Evolutionary conservation across 768 basidiomycete genomes (phyloP).

Genomic region (Botryobasidium botryosum): DNA sequence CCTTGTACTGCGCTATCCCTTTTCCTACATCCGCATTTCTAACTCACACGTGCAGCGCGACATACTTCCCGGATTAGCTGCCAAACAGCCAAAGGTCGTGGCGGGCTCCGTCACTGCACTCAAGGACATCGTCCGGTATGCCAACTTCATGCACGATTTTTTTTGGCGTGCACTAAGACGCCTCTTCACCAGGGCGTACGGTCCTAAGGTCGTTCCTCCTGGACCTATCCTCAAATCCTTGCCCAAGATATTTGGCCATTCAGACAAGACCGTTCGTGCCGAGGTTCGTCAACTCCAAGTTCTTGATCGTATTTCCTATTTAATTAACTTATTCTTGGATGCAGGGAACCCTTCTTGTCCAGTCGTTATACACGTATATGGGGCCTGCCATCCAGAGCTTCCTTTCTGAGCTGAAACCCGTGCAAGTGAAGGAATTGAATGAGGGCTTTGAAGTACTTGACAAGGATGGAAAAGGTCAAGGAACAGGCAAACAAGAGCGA

Average conservation of each 20-base stretch:
- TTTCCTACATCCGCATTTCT: background rate
- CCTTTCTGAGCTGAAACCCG: constrained; percentile 82
- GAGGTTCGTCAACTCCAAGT: constrained; percentile 30
- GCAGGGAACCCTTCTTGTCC: constrained; percentile 50
- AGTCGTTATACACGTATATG: constrained; percentile 70
- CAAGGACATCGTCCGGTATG: constrained; percentile 74
- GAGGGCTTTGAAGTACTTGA: constrained; percentile 78
- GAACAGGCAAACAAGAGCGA: constrained; percentile 60
- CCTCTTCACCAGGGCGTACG: constrained; percentile 43
- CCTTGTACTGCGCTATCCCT: background rate
- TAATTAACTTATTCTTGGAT: too few relatives aligned
- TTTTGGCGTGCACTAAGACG: background rate
- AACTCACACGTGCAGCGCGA: constrained; percentile 33
- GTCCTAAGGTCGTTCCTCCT: constrained; percentile 52
- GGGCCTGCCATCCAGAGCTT: constrained; percentile 70
- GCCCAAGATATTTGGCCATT: constrained; percentile 88
- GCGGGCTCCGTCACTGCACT: constrained; percentile 60
- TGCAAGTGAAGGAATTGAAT: constrained; percentile 90
- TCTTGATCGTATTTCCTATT: background rate
- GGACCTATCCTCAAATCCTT: constrained; percentile 71
- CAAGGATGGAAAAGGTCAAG: constrained; percentile 71
- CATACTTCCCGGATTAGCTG: constrained; percentile 64
- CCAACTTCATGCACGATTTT: constrained; percentile 7
- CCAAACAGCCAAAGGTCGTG: constrained; percentile 91
- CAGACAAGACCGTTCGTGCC: constrained; percentile 86